Evolutionary conservation across 2,329 filamentous ascomycete genomes (phyloP), one percentile per base, ranked within the genome.

Genomic region (Tympanopsis confertula): DNA sequence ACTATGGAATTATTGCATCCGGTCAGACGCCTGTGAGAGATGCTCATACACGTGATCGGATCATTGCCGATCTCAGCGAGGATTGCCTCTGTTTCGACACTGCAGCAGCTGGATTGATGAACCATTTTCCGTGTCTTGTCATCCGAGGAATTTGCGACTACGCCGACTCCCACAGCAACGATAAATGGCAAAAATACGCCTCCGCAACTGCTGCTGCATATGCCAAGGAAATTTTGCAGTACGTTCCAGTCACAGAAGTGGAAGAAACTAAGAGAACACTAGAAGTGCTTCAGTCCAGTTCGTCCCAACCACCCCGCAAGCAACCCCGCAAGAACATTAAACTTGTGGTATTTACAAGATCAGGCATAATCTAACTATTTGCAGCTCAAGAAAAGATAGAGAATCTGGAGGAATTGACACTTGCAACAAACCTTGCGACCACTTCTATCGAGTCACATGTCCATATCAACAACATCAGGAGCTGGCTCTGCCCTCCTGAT

Each of bases 401-500:
- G 22, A 26, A 33, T 10, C 17, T 17, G 7, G 10, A 17, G 30
- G 30, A 33, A 33, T 7, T 33, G 30, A 12, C 10, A 15, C 30
- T 10, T 17, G 15, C 30, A 33, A 33, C 30, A 33, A 33, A 13
- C 15, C 10, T 18, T 7, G 15, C 7, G 30, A 18, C 30, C 17
- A 33, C 28, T 5, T 19, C 22, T 38, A 17, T 32, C 13, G 37
- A 18, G 13, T n/a, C 33, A 15, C 13, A 33, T 18, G 10, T 19
- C 13, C 14, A 20, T 20, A 14, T 3, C 13, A 35, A 42, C 19
- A 38, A 44, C 19, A 46, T 52, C 14, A 29, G 30, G 14, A 15
- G 33, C 12, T 61, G 57, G 58, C 47, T 62, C 2, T 52, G 50
- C 1, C 46, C 55, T 2, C 50, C 58, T 10, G 55, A 62, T 39